Conservation (phyloP, 495 filamentous ascomycete species). For the Penicillium angulare region DNA sequence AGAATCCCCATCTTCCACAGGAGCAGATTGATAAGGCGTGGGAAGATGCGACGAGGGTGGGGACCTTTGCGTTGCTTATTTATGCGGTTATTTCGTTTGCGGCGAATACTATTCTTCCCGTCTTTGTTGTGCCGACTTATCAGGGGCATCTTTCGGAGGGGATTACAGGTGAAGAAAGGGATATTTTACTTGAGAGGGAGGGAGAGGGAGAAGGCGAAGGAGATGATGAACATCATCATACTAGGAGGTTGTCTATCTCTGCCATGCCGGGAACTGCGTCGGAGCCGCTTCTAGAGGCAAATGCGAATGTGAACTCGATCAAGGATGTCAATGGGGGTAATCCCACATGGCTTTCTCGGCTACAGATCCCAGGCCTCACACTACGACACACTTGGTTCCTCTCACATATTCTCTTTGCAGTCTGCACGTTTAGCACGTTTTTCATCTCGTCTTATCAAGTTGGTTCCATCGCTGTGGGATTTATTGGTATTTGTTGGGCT, state of each 20-base stretch:
- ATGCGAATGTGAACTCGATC: no score
- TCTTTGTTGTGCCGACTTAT: conserved; percentile 77
- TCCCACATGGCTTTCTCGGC: conserved; percentile 43
- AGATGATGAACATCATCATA: conserved; percentile 22
- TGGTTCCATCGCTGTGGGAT: conserved; percentile 70
- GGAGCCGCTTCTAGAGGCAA: conserved; percentile 30
- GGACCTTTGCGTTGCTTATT: conserved; percentile 82
- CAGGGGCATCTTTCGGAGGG: conserved; percentile 17
- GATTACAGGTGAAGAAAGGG: not conserved
- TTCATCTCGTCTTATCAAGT: conserved; percentile 63
- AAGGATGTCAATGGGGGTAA: conserved; percentile 15
- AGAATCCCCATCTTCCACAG: conserved; percentile 71
- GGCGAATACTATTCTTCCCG: conserved; percentile 76
- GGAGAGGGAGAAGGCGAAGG: no score
- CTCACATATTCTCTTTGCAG: conserved; percentile 74
- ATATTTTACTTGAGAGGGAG: not conserved
- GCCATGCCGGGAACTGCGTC: conserved; percentile 24
- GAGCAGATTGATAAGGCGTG: conserved; percentile 73
- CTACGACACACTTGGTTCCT: conserved; percentile 83
- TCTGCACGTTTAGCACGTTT: conserved; percentile 77
- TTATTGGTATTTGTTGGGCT: conserved; percentile 86
- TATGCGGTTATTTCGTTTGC: conserved; percentile 79
- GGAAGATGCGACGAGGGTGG: conserved; percentile 77
- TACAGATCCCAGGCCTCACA: conserved; percentile 77
- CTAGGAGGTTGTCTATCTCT: conserved; percentile 32